Base-by-base conservation (phyloP, 805 yeast genomes). In the Kluyveromyces wickerhamii region DNA sequence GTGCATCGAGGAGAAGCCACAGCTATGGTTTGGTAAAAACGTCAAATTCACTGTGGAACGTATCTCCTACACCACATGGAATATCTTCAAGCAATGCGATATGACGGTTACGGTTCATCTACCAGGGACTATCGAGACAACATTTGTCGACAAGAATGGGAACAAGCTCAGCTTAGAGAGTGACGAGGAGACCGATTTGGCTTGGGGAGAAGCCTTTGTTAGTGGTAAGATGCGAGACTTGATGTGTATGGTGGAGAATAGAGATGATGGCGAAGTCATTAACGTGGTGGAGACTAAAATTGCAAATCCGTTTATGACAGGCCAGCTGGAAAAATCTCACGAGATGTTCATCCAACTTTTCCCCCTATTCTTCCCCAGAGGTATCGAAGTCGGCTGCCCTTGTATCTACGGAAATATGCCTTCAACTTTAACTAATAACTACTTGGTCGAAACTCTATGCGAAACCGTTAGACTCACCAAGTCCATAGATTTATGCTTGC, bases 201-300 rank as follows among this genome's bases (percentile, higher is more conserved):
- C 72, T 34, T 66, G 88, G 87, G 52, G 65, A 36, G 72, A 83
- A 63, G 61, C 66, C 2, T 67, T 62, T 42, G 55, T 58, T 21
- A 62, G 86, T 50, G 79, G 87, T 2, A 69, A 87, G 42, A 76
- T 86, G 16, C 71, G 98, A 48, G 64, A 88, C 6, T 57, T 92
- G 19, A 52, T 54, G 42, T 43, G 57, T 26, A 51, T 59, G 58
- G 47, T 47, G 30, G 62, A 58, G 23, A 53, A 57, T 35, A 40
- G 62, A 5, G 84, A 74, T 43, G 86, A 83, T 34, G 95, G 86
- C 34, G 86, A 79, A 62, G 81, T 63, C 49, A 66, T 69, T 29
- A 69, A 73, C 33, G 70, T 92, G 37, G 94, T 87, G 7, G 95
- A 88, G 52, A 80, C 92, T 24, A 72, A 95, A 44, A 76, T 80